Percentiles rank a stretch among this genome's conserved stretches.
These are phyloP conservation scores for Trametes coccinea DNA, from an alignment of 768 basidiomycete species.

Conservation along the genomic window DNA sequence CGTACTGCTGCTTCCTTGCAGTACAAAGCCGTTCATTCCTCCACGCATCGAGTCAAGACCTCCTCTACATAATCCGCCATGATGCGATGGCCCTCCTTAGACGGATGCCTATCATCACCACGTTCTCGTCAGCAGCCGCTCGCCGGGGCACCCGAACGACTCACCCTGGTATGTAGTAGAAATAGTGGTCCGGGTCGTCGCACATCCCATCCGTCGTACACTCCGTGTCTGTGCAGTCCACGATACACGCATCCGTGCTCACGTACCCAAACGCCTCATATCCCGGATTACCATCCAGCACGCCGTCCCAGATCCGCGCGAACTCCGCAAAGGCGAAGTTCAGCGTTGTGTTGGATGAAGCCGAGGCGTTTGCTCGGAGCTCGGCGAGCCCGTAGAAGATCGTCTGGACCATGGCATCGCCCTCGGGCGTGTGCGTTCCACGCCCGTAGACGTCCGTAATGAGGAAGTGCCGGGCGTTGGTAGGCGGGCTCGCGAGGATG, in stretches of 20 bases:
- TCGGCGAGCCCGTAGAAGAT: constrained; percentile 44
- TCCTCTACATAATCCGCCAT: constrained; percentile 54
- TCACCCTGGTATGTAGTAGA: constrained; percentile 55
- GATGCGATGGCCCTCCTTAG: constrained; percentile 48
- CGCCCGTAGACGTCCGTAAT: constrained; percentile 53
- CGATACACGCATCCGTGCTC: constrained; percentile 31
- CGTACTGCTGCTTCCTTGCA: neutral
- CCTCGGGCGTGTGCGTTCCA: constrained; percentile 41
- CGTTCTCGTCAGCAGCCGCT: neutral
- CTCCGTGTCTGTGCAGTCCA: constrained; percentile 14
- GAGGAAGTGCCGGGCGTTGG: constrained; percentile 51
- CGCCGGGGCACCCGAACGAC: constrained; percentile 12
- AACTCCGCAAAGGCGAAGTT: constrained; percentile 48
- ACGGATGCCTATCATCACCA: constrained; percentile 43
- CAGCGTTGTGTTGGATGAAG: constrained; percentile 18
- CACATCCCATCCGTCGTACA: constrained; percentile 27
- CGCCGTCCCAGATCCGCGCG: constrained; percentile 50
- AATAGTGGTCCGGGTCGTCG: constrained; percentile 43
- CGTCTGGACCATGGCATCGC: constrained; percentile 49
- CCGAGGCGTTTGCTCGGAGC: constrained; percentile 33
- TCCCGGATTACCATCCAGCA: constrained; percentile 45
- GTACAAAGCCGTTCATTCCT: neutral
- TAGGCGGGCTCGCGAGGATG: constrained; percentile 49
- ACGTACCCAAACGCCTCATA: constrained; percentile 50
- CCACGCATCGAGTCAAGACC: constrained; percentile 38